Evolutionary conservation across 2,329 filamentous ascomycete species (phyloP), one percentile per base, ranked within the genome.

Genomic region (Diplodia seriata): DNA sequence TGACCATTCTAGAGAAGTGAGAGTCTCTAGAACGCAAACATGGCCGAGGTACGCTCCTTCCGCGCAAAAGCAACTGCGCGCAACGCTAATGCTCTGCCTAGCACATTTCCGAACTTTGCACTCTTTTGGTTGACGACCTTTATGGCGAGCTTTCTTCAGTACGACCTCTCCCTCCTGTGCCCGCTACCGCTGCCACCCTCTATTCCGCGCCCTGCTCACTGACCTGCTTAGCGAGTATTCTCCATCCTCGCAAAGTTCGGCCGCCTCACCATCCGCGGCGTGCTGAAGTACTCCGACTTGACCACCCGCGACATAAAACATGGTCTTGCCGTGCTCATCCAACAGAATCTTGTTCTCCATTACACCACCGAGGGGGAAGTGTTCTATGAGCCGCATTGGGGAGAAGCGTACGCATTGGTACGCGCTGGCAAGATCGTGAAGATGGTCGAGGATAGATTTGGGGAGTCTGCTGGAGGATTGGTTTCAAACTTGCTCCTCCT

Each of bases 111-210:
- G 92, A 97, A 87, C 91, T 98, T 76, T 97, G 93, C 84, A 87
- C 90, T 83, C 89, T 97, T 77, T 86, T 97, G 71, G 90, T 98
- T 71, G 89, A 93, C 77, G 93, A 97, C 78, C 86, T 92, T 69
- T 94, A 95, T 79, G 95, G 95, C 76, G 92, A 97, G 82, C 88
- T 98, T 69, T 93, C 93, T 70, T 92, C 93, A 77, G 94, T 97
- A 91, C 75, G 90, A 55, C 33, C 33, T 20, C n/a, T 55, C 51
- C 7, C 43, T 36, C 14, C 12, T 15, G 11, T 31, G 5, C 43
- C 29, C 29, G 47, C 59, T 12, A 53, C 40, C 43, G 29, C n/a
- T 49, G n/a, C 20, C 9, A 14, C 11, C n/a, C 15, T 50, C 1
- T 14, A 20, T 20, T 18, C 61, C 11, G 15, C 51, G 20, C 43